Evolutionary conservation across 768 basidiomycete genomes (phyloP), one percentile per base, ranked within the genome.

Genomic region (Mycena capillaripes): DNA sequence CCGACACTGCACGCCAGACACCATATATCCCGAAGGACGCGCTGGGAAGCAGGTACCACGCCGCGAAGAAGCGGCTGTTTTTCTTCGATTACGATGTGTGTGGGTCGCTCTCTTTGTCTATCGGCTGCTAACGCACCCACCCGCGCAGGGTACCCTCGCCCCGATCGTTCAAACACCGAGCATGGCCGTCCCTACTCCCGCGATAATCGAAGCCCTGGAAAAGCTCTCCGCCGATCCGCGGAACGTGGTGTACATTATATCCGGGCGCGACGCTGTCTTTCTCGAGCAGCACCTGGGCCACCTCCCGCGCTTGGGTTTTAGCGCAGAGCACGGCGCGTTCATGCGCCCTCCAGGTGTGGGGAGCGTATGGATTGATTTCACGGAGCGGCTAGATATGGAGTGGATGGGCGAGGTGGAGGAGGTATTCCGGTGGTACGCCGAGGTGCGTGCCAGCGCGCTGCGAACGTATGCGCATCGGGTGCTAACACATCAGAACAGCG

Each of bases 311-410:
- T 86, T 99, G 9, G 97, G 97, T 17, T 93, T 98, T 88, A 93
- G 92, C n/a, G 97, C 97, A n/a, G 97, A 99, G 83, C 97, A 99
- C 79, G 97, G 97, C 16, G 94, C 93, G 29, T 98, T 98, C 85
- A 89, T 98, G 56, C 89, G 92, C 50, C 90, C 89, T 71, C 93
- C 93, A 0, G 92, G 91, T 12, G 36, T 36, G 36, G 81, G 82
- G 50, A 79, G 69, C 34, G 84, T 88, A 71, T 99, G 97, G 95
- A 86, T 85, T 72, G 96, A 96, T 79, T 94, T 98, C 79, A 98
- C 97, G 19, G 89, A 92, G 81, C 89, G 87, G 72, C 81, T 99
- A 78, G 97, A 99, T 83, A 98, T 98, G 97, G 90, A 90, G 75
- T 99, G 97, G 97, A 96, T 97, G 94, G 85, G 82, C 63, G 97